Percentiles rank a stretch among this genome's conserved stretches.
These are phyloP conservation scores for Pinus tabuliformis DNA, from an alignment of 75 land plant genomes.

Conservation along the genomic window DNA sequence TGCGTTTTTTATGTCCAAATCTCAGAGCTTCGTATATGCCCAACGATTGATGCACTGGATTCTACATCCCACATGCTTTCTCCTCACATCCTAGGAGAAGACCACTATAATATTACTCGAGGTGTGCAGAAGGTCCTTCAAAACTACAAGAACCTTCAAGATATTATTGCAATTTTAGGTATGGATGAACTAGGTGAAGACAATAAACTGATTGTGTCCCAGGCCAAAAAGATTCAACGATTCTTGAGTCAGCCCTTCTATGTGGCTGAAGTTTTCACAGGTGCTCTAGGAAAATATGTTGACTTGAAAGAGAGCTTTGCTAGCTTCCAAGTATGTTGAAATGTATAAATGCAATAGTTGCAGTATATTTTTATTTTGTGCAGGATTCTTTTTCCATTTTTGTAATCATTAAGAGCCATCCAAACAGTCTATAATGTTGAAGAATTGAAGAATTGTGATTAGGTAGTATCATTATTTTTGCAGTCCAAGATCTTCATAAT, in stretches of 20 bases:
- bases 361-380: not conserved
- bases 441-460: not conserved
- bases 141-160: constrained; percentile 93
- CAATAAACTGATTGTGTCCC: constrained; percentile 74
- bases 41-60: constrained; percentile 92
- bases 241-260: constrained; percentile 97
- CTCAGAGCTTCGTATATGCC: constrained; percentile 95
- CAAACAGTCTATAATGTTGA: not conserved
- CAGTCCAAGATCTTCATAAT: too few relatives aligned
- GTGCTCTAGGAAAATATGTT: constrained; percentile 91
- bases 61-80: constrained; percentile 96
- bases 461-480: too few relatives aligned
- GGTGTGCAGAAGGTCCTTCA: constrained; percentile 94
- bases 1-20: constrained; percentile 36
- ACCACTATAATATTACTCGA: constrained; percentile 92
- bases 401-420: not conserved
- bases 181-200: constrained; percentile 99
- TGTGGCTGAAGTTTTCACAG: constrained; percentile 96
- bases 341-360: not conserved
- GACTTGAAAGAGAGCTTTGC: constrained; percentile 85
- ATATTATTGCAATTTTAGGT: constrained; percentile 95
- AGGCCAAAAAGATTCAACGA: constrained; percentile 86
- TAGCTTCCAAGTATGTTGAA: constrained; percentile 78
- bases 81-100: constrained; percentile 70
- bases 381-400: not conserved